Conservation (phyloP, 108 stramenopile genomes). For the Cylindrotheca fusiformis region DNA sequence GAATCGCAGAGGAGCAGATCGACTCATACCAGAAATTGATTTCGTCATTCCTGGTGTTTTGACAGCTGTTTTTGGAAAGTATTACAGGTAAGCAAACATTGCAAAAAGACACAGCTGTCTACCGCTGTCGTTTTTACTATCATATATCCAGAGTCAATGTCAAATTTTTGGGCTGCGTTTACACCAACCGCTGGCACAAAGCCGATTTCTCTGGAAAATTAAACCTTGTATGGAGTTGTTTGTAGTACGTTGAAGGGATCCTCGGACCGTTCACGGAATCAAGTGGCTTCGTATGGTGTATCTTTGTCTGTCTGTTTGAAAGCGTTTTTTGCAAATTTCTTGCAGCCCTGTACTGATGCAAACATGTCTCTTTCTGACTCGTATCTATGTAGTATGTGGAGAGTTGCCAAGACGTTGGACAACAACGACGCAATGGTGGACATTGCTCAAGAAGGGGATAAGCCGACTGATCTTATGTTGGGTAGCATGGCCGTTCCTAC, state of each 20-base stretch:
- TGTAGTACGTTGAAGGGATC: slow-evolving; percentile 43
- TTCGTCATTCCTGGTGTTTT: slow-evolving; percentile 76
- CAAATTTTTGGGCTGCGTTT: slow-evolving; percentile 35
- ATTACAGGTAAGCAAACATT: slow-evolving; percentile 34
- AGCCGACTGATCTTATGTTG: slow-evolving; percentile 26
- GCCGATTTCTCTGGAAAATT: slow-evolving; percentile 47
- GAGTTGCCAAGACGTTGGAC: slow-evolving; percentile 47
- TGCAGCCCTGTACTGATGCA: slow-evolving; percentile 26
- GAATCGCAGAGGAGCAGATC: slow-evolving; percentile 47
- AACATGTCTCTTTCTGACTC: slow-evolving; percentile 28
- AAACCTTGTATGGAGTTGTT: slow-evolving; percentile 9
- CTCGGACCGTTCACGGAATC: slow-evolving; percentile 44
- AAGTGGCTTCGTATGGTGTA: slow-evolving; percentile 10
- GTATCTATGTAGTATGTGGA: slow-evolving; percentile 61
- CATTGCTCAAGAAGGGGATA: slow-evolving; percentile 10
- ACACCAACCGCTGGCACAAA: slow-evolving; percentile 23
- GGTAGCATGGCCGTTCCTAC: slow-evolving; percentile 52
- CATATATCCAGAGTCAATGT: slow-evolving; percentile 34
- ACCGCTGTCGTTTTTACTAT: background rate
- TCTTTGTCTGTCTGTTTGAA: slow-evolving; percentile 36
- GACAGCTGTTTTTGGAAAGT: slow-evolving; percentile 72
- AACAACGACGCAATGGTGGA: slow-evolving; percentile 2
- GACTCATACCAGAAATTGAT: slow-evolving; percentile 60
- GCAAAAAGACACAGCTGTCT: background rate
- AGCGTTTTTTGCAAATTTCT: slow-evolving; percentile 10